Conservation (phyloP, 495 filamentous ascomycete species). For the Symbiotaphrina buchneri region DNA sequence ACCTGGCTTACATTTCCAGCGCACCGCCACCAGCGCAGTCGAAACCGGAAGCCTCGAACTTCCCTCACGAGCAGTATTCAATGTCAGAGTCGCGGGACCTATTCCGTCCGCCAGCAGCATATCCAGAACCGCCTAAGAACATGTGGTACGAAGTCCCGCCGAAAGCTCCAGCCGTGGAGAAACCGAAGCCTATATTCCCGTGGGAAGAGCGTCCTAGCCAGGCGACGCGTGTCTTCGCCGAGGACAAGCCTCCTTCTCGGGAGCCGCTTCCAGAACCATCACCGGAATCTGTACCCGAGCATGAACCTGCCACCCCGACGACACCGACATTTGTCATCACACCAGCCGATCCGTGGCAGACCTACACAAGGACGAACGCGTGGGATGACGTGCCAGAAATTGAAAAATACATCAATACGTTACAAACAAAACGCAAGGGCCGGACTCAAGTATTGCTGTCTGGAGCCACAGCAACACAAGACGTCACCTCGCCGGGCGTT, state of each 20-base stretch:
- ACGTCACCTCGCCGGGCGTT: slow-evolving; percentile 6
- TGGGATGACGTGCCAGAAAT: slow-evolving; percentile 81
- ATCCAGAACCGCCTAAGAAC: slow-evolving; percentile 61
- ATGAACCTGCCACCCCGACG: slow-evolving; percentile 21
- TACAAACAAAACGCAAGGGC: slow-evolving; percentile 35
- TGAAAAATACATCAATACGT: slow-evolving; percentile 49
- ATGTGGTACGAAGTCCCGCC: slow-evolving; percentile 68
- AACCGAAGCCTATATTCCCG: slow-evolving; percentile 51
- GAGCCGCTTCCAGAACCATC: slow-evolving; percentile 8
- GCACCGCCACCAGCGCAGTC: slow-evolving; percentile 46
- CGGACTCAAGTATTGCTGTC: slow-evolving; percentile 29
- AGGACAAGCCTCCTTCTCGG: slow-evolving; percentile 19
- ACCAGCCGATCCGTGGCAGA: slow-evolving; percentile 28
- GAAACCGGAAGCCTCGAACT: slow-evolving; percentile 53
- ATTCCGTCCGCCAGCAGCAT: slow-evolving; percentile 50
- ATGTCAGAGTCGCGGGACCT: slow-evolving; percentile 51
- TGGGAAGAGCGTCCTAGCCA: slow-evolving; percentile 50
- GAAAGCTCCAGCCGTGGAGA: slow-evolving; percentile 28
- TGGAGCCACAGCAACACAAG: slow-evolving; percentile 8
- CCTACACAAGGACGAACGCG: slow-evolving; percentile 49
- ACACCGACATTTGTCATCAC: slow-evolving; percentile 16
- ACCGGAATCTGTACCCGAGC: slow-evolving; percentile 14
- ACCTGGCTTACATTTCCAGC: background rate
- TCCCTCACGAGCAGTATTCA: slow-evolving; percentile 46
- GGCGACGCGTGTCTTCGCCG: slow-evolving; percentile 51